Evolutionary conservation across 1,284 basidiomycete species (phyloP).

Genomic region (Ceratobasidium sp.): DNA sequence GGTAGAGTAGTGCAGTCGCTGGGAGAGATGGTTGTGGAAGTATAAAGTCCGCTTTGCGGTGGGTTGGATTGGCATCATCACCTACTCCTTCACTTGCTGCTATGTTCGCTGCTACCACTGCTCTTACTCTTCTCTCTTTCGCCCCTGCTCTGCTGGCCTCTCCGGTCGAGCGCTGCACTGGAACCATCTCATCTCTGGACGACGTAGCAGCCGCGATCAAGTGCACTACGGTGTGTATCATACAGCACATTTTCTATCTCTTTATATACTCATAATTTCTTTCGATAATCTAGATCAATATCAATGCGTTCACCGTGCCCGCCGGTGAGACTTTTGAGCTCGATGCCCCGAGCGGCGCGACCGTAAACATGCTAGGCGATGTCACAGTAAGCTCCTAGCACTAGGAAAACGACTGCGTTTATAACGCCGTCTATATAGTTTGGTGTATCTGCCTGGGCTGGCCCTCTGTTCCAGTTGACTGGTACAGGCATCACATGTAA

Average conservation of each 20-base stretch:
- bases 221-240: conserved; percentile 29
- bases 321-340: conserved; percentile 40
- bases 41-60: background rate
- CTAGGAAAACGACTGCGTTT: background rate
- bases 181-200: conserved; percentile 45
- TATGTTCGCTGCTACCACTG: conserved; percentile 15
- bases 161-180: conserved; percentile 46
- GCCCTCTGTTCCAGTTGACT: conserved; percentile 48
- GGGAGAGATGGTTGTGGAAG: background rate
- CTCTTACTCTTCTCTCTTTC: conserved; percentile 27
- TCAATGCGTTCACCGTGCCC: conserved; percentile 44
- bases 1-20: background rate
- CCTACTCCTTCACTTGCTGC: background rate
- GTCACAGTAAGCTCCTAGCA: background rate
- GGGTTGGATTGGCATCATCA: background rate
- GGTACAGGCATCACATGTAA: conserved; percentile 30
- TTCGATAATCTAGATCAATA: conserved; percentile 32
- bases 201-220: conserved; percentile 45
- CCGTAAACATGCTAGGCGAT: conserved; percentile 31
- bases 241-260: background rate
- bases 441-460: conserved; percentile 21
- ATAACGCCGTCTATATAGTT: conserved; percentile 17
- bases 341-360: conserved; percentile 31
- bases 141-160: conserved; percentile 12
- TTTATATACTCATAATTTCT: background rate